Evolutionary conservation across 805 yeast genomes (phyloP), one percentile per base, ranked within the genome.

Genomic region (Zygotorulaspora danielsina): DNA sequence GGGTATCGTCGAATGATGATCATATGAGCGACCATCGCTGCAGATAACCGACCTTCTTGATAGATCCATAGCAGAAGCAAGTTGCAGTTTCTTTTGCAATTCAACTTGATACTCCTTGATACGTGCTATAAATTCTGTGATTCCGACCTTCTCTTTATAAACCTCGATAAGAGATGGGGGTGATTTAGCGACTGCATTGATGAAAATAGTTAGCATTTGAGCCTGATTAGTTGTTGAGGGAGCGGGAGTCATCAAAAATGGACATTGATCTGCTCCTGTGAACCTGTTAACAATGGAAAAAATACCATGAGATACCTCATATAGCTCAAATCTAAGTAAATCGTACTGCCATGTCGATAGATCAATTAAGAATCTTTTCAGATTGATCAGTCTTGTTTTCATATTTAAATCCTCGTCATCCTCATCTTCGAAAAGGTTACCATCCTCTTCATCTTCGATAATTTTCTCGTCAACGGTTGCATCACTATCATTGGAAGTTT

Each of bases 311-410:
- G 63, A 48, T 5, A 57, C 44, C 42, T 59, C 64, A 30, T 54
- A 59, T 41, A 54, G 42, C 44, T 59, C 64, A 36, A 39, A 58
- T 20, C 53, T 50, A 17, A 59, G 45, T 41, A 76, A 61, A 25
- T 69, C 73, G 29, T 61, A 57, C 44, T 72, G 71, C 58, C 74
- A 75, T 20, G 74, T 59, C 3, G 78, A 61, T 13, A 70, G 52
- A 50, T 78, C 78, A 33, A 71, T 60, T 28, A 76, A 53, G 46
- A 70, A 76, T 42, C 70, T 71, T 50, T 77, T 78, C 42, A 74
- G 54, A 45, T 67, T 64, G 46, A 73, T 69, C 35, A 72, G 54
- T 46, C 72, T 64, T 21, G 63, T 52, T 42, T 64, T 65, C 35
- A 49, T 42, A 19, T 45, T 49, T 15, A 59, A 39, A 38, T 59